Conservation (phyloP, 2,329 filamentous ascomycete genomes). For the Colletotrichum coccodes region DNA sequence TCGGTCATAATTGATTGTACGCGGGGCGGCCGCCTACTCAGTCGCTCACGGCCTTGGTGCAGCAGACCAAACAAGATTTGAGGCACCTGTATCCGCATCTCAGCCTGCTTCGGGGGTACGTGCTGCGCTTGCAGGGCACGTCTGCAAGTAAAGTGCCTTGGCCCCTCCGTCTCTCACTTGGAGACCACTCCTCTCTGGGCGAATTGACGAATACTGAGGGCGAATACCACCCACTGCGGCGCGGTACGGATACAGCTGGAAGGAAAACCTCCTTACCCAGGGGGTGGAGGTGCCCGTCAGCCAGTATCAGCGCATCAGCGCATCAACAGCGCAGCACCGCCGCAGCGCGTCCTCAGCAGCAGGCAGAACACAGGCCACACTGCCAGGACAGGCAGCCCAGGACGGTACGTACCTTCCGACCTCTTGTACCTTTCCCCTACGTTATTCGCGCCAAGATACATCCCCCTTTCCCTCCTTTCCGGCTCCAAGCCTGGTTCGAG, state of each 20-base stretch:
- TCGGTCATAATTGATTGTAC: neutral
- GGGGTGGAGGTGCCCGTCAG: neutral
- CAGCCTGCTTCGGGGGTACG: constrained; percentile 24
- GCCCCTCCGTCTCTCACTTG: neutral
- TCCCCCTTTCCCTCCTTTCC: neutral
- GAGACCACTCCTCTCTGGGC: no score
- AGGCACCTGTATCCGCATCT: neutral
- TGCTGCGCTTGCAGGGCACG: constrained; percentile 30
- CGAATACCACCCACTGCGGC: neutral
- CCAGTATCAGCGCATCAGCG: constrained; percentile 6
- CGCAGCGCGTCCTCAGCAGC: neutral
- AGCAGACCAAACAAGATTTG: constrained; percentile 2
- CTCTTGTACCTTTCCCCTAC: neutral
- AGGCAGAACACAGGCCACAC: neutral
- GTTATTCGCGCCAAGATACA: neutral
- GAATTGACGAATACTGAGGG: neutral
- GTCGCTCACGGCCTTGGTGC: no score
- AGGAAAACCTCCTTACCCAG: neutral
- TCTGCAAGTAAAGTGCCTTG: constrained; percentile 27
- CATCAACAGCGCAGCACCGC: neutral
- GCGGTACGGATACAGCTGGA: neutral
- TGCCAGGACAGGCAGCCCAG: neutral
- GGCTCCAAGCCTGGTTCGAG: constrained; percentile 7
- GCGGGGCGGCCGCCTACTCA: no score
- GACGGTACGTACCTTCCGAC: constrained; percentile 1